phyloP scores from a whole-genome alignment of 306 rosid genomes.

The Castanea sativa region DNA sequence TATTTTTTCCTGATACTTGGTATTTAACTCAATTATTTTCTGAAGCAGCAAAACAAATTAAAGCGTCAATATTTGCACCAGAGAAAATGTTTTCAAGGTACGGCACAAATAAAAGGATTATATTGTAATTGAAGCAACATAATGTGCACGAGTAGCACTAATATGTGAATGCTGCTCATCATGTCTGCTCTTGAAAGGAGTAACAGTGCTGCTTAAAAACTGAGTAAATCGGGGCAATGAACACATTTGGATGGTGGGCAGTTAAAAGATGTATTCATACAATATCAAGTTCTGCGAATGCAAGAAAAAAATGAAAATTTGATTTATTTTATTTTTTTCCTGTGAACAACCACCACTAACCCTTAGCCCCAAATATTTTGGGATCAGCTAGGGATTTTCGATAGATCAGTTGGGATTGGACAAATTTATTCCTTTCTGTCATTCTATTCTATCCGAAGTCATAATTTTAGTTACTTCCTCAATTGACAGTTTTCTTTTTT shows the following conservation, averaged over 20 bases:
- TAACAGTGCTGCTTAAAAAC: background rate
- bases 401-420: too few relatives aligned
- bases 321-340: too few relatives aligned
- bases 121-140: background rate
- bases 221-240: background rate
- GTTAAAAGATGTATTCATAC: background rate
- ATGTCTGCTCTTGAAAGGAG: background rate
- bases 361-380: too few relatives aligned
- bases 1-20: slow-evolving; percentile 9
- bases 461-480: too few relatives aligned
- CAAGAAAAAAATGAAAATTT: background rate
- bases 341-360: too few relatives aligned
- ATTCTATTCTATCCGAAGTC: too few relatives aligned
- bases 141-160: background rate
- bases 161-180: background rate
- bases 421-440: too few relatives aligned
- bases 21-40: slow-evolving; percentile 18
- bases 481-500: too few relatives aligned
- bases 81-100: background rate
- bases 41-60: slow-evolving; percentile 5
- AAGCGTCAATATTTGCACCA: background rate
- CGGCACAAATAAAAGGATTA: background rate
- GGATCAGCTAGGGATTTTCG: too few relatives aligned
- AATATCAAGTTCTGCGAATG: background rate
- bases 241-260: background rate